Base-by-base conservation (phyloP, 2,329 filamentous ascomycete species). In the Catunica adiposa region DNA sequence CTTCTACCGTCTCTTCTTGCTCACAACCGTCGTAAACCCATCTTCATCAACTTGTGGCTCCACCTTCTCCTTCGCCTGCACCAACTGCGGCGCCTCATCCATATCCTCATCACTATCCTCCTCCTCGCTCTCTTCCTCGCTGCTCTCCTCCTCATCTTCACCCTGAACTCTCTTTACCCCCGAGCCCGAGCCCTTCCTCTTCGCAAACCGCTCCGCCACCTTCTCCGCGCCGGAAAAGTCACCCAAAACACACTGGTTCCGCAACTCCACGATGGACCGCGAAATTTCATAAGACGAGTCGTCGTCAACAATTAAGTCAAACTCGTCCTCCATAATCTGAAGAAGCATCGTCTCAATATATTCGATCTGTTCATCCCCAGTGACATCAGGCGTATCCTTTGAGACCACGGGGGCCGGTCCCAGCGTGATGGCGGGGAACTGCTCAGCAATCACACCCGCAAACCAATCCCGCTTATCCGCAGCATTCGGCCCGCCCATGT, bases 391-490 rank as follows among this genome's bases (percentile, higher is more conserved):
- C 53, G 65, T 61, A 59, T 64, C 59, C 59, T 62, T 53, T 60
- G 60, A 48, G 4, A 52, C 48, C 8, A 65, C 61, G 55, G 60
- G 48, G 3, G 55, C 48, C 8, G 65, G 61, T 55, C 62, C 60
- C 58, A 71, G 68, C 56, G 70, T 70, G 61, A 95, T 79, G 61
- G 89, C 77, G 22, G 74, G 73, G 62, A 96, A 84, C 60, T 95
- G 79, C 25, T 95, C 87, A 58, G 83, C 84, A 54, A 97, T 76
- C 46, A 85, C 86, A 60, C 89, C 89, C 53, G 86, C 90, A 64
- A 98, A 86, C 90, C 89, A 97, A 75, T 95, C 90, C 64, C 90
- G 85, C 73, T 97, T 97, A 69, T 94, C 88, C 59, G 75, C 68
- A 22, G 82, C 84, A 64, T 88, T 82, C 42, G 86, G 80, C 1